phyloP scores from a whole-genome alignment of 2,329 filamentous ascomycete species.

The Curvularia verruculosa region DNA sequence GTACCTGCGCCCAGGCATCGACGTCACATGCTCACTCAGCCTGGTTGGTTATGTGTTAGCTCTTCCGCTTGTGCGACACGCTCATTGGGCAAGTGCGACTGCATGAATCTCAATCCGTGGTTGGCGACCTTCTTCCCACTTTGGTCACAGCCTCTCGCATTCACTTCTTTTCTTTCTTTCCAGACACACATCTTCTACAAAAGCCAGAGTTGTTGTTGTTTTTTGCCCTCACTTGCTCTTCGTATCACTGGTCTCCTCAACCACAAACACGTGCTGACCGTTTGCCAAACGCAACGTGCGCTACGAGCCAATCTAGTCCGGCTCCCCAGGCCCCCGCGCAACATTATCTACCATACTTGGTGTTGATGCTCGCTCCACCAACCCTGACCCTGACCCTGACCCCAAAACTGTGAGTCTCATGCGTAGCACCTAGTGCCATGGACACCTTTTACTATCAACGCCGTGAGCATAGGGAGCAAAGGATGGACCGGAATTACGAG shows the following conservation, averaged over 20 bases:
- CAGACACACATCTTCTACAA: no score
- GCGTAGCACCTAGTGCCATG: neutral
- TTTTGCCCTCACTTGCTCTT: neutral
- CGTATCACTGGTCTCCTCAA: neutral
- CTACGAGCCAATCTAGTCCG: neutral
- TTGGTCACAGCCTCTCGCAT: neutral
- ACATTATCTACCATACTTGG: neutral
- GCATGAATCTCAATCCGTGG: neutral
- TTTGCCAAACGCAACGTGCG: neutral
- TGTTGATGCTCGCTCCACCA: neutral
- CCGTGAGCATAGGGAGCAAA: neutral
- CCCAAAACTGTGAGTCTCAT: neutral
- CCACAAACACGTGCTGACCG: neutral
- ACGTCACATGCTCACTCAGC: conserved; percentile 2
- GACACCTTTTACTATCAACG: neutral
- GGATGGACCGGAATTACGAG: neutral
- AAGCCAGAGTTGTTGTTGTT: neutral
- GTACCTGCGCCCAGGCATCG: neutral
- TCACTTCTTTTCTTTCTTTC: neutral
- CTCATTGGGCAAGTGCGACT: conserved; percentile 3
- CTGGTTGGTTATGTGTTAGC: neutral
- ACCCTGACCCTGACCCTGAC: neutral
- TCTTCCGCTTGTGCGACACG: conserved; percentile 7
- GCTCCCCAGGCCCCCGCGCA: neutral
- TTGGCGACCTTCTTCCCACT: neutral